Conservation (phyloP, 345 rosid species). For the Sonneratia caseolaris region DNA sequence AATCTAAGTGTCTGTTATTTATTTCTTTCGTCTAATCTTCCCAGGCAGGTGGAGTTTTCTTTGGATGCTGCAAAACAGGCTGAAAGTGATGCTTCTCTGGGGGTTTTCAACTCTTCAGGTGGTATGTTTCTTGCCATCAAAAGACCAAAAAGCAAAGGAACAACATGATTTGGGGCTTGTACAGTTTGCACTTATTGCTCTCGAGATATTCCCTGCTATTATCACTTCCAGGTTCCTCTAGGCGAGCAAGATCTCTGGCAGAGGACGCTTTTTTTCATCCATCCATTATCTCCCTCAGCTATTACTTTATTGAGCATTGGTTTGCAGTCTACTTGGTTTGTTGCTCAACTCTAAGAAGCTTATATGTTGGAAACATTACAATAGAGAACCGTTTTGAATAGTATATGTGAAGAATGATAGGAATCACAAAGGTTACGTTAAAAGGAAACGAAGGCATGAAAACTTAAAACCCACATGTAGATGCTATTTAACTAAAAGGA, state of each 20-base stretch:
- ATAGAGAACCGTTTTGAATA: too few species aligned
- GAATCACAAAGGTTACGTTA: too few species aligned
- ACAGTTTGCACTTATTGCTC: conserved; percentile 3
- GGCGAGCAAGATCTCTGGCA: conserved; percentile 81
- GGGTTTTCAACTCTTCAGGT: conserved; percentile 63
- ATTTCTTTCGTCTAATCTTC: neutral
- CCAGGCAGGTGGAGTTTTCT: conserved; percentile 61
- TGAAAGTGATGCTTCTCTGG: conserved; percentile 54
- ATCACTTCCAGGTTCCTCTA: conserved; percentile 50
- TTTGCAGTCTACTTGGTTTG: conserved; percentile 93
- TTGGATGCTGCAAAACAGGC: conserved; percentile 78
- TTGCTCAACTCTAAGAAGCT: conserved; percentile 7
- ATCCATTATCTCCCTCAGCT: conserved; percentile 89
- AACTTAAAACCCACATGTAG: too few species aligned
- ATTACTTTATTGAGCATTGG: conserved; percentile 93
- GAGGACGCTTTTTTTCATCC: conserved; percentile 96
- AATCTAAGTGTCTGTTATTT: neutral
- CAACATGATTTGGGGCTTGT: neutral
- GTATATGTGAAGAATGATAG: too few species aligned
- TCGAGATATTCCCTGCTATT: conserved; percentile 9
- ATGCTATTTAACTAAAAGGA: too few species aligned
- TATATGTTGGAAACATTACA: neutral
- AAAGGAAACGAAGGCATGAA: too few species aligned
- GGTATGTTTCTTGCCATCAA: conserved; percentile 22
- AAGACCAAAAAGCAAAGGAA: neutral